These are phyloP conservation scores for Cutaneotrichosporon cutaneum DNA, from an alignment of 1,284 basidiomycete genomes.

Conservation along the genomic window DNA sequence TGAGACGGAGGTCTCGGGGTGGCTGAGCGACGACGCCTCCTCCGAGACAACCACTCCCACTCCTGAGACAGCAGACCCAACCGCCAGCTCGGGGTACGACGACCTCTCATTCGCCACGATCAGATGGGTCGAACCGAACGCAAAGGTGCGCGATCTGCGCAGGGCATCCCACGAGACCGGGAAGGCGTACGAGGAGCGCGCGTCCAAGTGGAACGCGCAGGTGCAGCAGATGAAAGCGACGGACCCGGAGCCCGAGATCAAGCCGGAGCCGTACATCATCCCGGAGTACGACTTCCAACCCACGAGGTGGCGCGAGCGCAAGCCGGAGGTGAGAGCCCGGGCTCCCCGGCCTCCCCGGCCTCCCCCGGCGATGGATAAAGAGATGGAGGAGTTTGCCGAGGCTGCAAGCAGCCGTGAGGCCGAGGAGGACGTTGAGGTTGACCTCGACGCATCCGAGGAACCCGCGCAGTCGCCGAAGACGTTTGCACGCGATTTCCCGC, in stretches of 20 bases:
- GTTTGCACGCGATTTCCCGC: background rate
- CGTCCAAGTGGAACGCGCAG: background rate
- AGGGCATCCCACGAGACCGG: constrained; percentile 37
- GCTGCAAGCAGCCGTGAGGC: background rate
- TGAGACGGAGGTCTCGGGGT: background rate
- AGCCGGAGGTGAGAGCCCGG: background rate
- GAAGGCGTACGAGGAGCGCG: constrained; percentile 32
- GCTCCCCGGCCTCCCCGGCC: too few relatives aligned
- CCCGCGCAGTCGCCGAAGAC: background rate
- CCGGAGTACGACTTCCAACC: background rate
- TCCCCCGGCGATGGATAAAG: background rate
- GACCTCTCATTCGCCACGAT: background rate
- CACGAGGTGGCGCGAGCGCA: background rate
- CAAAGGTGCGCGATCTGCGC: constrained; percentile 30
- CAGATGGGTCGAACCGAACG: constrained; percentile 36
- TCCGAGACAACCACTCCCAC: background rate
- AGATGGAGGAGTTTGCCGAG: background rate
- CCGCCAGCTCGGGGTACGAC: background rate
- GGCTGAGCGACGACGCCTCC: background rate
- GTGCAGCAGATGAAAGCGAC: background rate
- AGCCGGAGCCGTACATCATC: constrained; percentile 6
- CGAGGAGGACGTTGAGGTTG: background rate
- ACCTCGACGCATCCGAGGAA: background rate
- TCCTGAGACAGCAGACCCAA: background rate
- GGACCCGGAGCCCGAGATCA: constrained; percentile 1